Conservation (phyloP, 345 rosid species). For the Hibiscus mutabilis region DNA sequence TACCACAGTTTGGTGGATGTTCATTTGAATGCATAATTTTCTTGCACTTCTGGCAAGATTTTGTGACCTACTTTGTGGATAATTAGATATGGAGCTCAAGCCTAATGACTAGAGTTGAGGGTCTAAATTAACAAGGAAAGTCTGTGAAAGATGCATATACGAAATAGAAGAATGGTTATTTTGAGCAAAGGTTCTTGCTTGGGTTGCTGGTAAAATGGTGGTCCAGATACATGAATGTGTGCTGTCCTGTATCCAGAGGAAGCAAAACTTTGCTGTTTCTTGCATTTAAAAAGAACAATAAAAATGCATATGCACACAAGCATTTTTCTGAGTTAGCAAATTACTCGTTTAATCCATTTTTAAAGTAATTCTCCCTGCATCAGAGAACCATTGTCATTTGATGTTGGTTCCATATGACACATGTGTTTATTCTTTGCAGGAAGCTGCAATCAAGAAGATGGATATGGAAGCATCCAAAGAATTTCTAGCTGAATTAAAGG, state of each 20-base stretch:
- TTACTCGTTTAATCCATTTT: neutral
- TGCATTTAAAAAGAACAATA: neutral
- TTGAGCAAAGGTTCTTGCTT: neutral
- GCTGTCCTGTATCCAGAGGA: too few relatives aligned
- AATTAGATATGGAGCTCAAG: neutral
- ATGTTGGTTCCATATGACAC: slow-evolving; percentile 5
- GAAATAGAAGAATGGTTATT: neutral
- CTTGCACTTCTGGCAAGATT: neutral
- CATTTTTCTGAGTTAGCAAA: neutral
- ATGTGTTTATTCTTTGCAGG: slow-evolving; percentile 33
- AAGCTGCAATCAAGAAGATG: slow-evolving; percentile 99
- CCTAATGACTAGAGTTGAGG: neutral
- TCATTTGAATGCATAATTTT: neutral
- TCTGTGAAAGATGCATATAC: neutral
- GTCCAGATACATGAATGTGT: neutral
- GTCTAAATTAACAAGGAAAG: neutral
- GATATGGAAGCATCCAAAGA: slow-evolving; percentile 92
- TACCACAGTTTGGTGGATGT: neutral
- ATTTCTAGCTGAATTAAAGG: slow-evolving; percentile 92
- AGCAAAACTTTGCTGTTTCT: neutral
- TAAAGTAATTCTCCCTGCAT: neutral
- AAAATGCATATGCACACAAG: neutral
- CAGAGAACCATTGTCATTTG: neutral
- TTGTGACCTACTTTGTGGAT: neutral
- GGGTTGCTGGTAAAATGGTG: neutral